phyloP scores from a whole-genome alignment of 129 eudicot genomes.

The Solidago caesia region DNA sequence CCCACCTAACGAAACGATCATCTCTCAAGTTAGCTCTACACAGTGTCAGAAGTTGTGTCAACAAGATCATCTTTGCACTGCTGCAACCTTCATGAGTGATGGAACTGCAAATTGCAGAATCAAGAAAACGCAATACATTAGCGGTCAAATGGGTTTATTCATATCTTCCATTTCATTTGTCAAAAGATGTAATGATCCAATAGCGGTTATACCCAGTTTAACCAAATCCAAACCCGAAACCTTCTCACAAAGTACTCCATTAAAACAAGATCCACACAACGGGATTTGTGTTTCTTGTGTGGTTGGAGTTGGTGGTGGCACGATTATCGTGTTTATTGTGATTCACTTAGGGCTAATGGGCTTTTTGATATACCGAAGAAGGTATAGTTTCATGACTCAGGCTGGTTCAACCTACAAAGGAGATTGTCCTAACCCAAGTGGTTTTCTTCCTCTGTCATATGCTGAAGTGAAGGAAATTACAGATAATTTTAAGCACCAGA shows the following conservation, averaged over 20 bases:
- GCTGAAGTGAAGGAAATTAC: constrained; percentile 49
- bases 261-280: constrained; percentile 4
- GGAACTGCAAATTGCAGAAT: constrained; percentile 48
- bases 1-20: constrained; percentile 55
- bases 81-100: constrained; percentile 56
- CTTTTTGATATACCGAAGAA: constrained; percentile 40
- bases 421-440: constrained; percentile 37
- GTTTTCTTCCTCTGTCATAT: constrained; percentile 39
- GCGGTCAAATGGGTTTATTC: constrained; percentile 50
- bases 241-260: constrained; percentile 12
- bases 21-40: constrained; percentile 36
- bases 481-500: constrained; percentile 48
- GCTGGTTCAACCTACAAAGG: constrained; percentile 28
- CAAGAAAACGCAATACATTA: constrained; percentile 51
- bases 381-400: constrained; percentile 17
- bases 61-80: constrained; percentile 56
- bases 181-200: constrained; percentile 56
- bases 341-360: constrained; percentile 48
- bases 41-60: constrained; percentile 52
- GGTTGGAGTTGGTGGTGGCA: constrained; percentile 44
- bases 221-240: constrained; percentile 38
- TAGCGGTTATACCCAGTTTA: constrained; percentile 44
- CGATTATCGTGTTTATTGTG: constrained; percentile 37
- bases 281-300: constrained; percentile 49
- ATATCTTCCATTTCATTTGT: constrained; percentile 46